Percentiles rank a stretch among this genome's conserved stretches.
Evolutionary conservation across 495 filamentous ascomycete species (phyloP).

Genomic region (Sordaria brevicollis): DNA sequence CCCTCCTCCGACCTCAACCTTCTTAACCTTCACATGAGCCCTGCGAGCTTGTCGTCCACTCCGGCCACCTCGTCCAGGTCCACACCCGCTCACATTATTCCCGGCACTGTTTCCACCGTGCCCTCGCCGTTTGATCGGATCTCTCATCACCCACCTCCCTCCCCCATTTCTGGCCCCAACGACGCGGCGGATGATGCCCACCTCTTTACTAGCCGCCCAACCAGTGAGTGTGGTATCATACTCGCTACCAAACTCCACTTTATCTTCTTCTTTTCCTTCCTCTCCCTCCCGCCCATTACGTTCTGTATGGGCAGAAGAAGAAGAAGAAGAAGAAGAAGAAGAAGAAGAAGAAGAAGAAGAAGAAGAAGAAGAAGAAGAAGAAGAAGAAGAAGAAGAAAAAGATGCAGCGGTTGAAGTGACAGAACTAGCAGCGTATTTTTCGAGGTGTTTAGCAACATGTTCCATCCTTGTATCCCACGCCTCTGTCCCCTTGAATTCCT

Average conservation of each 20-base stretch:
- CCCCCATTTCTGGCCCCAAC: not conserved
- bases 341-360: no score
- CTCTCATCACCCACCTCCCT: not conserved
- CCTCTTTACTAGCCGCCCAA: constrained; percentile 34
- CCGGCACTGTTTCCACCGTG: not conserved
- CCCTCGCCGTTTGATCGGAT: not conserved
- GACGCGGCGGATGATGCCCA: constrained; percentile 24
- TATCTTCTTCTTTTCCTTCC: constrained; percentile 9
- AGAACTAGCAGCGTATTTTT: constrained; percentile 34
- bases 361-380: no score
- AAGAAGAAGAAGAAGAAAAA: no score
- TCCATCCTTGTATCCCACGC: constrained; percentile 85
- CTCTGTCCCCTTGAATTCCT: constrained; percentile 46
- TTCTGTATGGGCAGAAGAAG: no score
- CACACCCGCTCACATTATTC: not conserved
- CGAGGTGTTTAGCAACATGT: constrained; percentile 77
- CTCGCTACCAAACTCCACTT: constrained; percentile 27
- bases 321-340: no score
- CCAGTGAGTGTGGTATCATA: constrained; percentile 28
- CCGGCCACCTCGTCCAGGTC: not conserved
- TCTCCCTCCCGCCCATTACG: not conserved
- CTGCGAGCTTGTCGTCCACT: not conserved
- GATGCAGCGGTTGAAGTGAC: no score
- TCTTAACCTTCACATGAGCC: not conserved
- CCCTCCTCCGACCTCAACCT: not conserved